A percentile compares a stretch with the other conserved stretches of the same genome.
phyloP scores from a whole-genome alignment of 441 rosid genomes.

The California macrophylla region DNA sequence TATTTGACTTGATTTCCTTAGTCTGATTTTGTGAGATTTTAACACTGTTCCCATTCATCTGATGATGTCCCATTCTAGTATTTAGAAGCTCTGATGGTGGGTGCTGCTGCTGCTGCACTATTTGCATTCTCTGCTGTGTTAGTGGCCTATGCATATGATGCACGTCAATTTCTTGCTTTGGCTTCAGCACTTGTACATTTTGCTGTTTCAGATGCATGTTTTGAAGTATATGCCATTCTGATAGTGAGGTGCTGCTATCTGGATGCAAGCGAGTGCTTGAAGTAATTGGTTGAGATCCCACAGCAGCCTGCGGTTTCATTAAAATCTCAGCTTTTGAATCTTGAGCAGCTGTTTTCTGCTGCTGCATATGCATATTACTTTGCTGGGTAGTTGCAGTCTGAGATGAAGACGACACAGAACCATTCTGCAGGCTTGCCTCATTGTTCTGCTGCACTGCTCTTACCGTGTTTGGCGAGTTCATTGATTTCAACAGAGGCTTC shows the following conservation, averaged over 20 bases:
- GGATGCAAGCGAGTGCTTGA: not conserved
- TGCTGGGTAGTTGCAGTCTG: not conserved
- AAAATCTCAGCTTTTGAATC: not conserved
- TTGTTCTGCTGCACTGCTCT: conserved; percentile 7
- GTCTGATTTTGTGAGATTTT: not conserved
- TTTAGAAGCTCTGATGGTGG: not conserved
- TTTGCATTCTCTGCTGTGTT: not conserved
- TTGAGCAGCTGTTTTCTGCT: not conserved
- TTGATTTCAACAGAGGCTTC: conserved; percentile 13
- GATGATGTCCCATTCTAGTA: not conserved
- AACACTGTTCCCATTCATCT: not conserved
- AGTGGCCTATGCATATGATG: not conserved
- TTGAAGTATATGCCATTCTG: not conserved
- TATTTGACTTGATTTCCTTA: not conserved
- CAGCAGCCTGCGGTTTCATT: not conserved
- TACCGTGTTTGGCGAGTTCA: not conserved
- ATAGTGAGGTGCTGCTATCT: not conserved
- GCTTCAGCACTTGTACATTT: not conserved
- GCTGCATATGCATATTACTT: not conserved
- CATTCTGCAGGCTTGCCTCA: conserved; percentile 3
- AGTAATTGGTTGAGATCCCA: not conserved
- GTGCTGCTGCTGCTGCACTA: not conserved
- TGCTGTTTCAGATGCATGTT: not conserved
- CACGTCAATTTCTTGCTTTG: not conserved
- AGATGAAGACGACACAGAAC: conserved; percentile 5